Evolutionary conservation across 345 rosid species (phyloP), one percentile per base, ranked within the genome.

Genomic region (Brassica cretica): DNA sequence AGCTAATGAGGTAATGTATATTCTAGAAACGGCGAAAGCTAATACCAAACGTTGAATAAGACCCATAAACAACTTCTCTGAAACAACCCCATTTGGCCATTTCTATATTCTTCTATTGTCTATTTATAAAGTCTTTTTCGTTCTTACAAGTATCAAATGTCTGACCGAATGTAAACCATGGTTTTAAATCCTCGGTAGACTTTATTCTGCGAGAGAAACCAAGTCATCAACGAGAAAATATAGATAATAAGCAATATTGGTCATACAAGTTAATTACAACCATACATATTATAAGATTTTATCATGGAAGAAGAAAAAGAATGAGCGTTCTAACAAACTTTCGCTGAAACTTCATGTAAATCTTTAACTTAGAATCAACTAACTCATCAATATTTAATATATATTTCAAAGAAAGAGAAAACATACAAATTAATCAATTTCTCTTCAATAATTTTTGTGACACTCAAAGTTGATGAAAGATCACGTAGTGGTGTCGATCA

Each of bases 401-500:
- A 75, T 37, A 16, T 63, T 58, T 61, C 32, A 70, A 33, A 59
- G 59, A 4, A 27, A 49, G 32, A 39, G 8, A 46, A 14, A 16
- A 29, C 62, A 33, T 53, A 53, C 19, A 49, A 10, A 76, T 7
- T 4, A 76, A 5, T 35, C 35, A 65, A 64, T 64, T 59, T 64
- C 67, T 55, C 81, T 39, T 49, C 7, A 65, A 8, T 53, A 24
- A 58, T 11, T 35, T 41, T 51, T 12, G 7, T 27, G 29, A 24
- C 53, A 39, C 68, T 39, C 14, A 44, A 72, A 62, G 4, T 24
- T 51, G 14, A 79, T 79, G 82, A 79, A 74, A 79, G 75, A 78
- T 49, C 60, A 73, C 41, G 74, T 68, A 10, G 70, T 82, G 41
- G 87, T 81, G 30, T 27, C 30, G 62, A 76, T 75, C 61, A 60